Conservation (phyloP, 306 rosid species). For the Fragaria nilgerrensis region DNA sequence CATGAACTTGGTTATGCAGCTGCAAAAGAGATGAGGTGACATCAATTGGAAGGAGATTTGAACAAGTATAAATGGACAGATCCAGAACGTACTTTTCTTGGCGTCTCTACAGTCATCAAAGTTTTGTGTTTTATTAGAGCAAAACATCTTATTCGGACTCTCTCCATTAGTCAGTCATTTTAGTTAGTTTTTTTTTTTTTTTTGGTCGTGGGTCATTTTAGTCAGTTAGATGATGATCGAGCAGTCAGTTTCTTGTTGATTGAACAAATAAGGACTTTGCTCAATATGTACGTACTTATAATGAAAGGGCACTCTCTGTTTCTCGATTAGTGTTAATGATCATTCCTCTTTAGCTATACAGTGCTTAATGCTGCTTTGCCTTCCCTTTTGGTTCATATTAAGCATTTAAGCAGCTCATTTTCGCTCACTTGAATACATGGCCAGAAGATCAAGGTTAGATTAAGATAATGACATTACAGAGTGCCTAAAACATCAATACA, state of each 20-base stretch:
- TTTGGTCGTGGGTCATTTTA: not conserved
- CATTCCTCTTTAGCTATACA: slow-evolving; percentile 11
- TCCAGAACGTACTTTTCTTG: slow-evolving; percentile 3
- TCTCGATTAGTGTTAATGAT: slow-evolving; percentile 3
- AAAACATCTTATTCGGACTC: not conserved
- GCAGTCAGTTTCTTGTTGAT: slow-evolving; percentile 19
- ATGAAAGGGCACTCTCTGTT: slow-evolving; percentile 17
- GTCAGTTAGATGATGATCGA: slow-evolving; percentile 12
- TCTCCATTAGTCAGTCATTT: slow-evolving; percentile 20
- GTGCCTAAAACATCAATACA: not conserved
- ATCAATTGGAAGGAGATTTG: slow-evolving; percentile 42
- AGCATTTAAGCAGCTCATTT: not conserved
- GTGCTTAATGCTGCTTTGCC: not conserved
- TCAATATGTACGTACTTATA: slow-evolving; percentile 10
- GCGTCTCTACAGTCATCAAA: slow-evolving; percentile 10
- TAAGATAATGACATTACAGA: not conserved
- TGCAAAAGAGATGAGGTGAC: slow-evolving; percentile 52
- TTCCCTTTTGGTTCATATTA: not conserved
- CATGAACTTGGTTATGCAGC: slow-evolving; percentile 49
- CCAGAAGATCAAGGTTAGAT: not conserved
- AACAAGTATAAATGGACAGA: not conserved
- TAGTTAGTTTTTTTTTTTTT: not conserved
- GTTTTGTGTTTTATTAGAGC: slow-evolving; percentile 19
- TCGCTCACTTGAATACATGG: too few species aligned
- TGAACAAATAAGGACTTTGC: slow-evolving; percentile 25